Base-by-base conservation (phyloP, 2,329 filamentous ascomycete species). In the Ophiocordyceps camponoti-leonardi region DNA sequence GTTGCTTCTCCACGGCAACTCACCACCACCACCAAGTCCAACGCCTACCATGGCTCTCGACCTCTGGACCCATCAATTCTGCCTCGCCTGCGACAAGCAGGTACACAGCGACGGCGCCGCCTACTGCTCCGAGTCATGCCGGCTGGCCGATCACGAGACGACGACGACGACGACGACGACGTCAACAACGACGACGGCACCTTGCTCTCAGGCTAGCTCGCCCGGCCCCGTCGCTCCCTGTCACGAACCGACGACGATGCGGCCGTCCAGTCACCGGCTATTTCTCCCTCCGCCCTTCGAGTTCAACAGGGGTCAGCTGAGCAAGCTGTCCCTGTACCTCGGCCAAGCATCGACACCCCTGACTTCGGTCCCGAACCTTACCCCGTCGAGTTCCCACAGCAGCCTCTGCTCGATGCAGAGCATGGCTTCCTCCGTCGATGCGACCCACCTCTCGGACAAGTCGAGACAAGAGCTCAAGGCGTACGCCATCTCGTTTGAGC, bases 91-190 rank as follows among this genome's bases (percentile, higher is more conserved):
- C 71, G 88, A 95, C 68, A 82, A 83, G 67, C 64, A 67, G 55
- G 62, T 65, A 44, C 85, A 93, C 67, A 87, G 83, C 49, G 76
- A 84, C 52, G 79, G 79, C 47, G 80, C 80, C 50, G 79, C 84
- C 52, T 94, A 94, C 72, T 95, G 88, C 73, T 94, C 86, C 42
- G 87, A 95, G 67, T 77, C 84, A 28, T 95, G 88, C 73, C 78
- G 86, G 52, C 72, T 95, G 41, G 83, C 85, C 53, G 88, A 94
- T 65, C 79, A 90, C 55, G 87, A 94, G 64, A 80, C 79, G 64
- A 79, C 75, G 35, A 72, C 71, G 16, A 66, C 69, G 44, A 80
- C 79, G 63, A 79, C 75, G 35, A 72, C 71, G 16, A 66, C 69
- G 44, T n/a, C n/a, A n/a, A n/a, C n/a, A n/a, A n/a, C n/a, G n/a